A percentile compares a stretch with the other conserved stretches of the same genome.
Conservation (phyloP, 163 green algal species). For the Chlorella variabilis region DNA sequence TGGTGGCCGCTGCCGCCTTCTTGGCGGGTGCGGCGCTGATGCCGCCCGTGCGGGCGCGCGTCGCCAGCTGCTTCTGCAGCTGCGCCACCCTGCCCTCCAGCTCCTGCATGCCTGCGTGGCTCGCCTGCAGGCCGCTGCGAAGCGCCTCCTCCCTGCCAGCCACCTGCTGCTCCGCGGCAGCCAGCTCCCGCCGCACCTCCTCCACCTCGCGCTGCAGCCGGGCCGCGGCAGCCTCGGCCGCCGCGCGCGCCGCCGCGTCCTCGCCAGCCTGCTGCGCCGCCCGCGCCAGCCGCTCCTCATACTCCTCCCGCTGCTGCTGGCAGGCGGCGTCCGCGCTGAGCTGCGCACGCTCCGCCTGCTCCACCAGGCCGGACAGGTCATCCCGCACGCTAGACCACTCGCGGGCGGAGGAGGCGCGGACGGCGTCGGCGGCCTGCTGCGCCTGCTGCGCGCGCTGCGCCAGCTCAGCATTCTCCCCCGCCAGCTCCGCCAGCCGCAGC, state of each 20-base stretch:
- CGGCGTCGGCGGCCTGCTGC: neutral
- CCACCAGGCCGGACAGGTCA: slow-evolving; percentile 25
- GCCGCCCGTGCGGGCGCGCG: neutral
- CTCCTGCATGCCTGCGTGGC: neutral
- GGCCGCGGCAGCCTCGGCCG: neutral
- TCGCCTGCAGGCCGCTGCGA: slow-evolving; percentile 1
- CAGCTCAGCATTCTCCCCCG: slow-evolving; percentile 23
- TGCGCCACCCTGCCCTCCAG: slow-evolving; percentile 16
- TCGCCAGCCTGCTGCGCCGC: neutral
- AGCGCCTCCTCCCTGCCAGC: slow-evolving; percentile 4
- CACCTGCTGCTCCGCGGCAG: neutral
- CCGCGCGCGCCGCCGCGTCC: neutral
- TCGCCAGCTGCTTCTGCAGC: slow-evolving; percentile 32
- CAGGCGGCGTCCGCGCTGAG: slow-evolving; percentile 10
- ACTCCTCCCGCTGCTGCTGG: slow-evolving; percentile 14
- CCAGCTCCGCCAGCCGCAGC: neutral
- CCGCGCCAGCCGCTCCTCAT: neutral
- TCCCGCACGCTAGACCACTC: slow-evolving; percentile 29
- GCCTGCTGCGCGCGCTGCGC: neutral
- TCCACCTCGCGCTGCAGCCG: slow-evolving; percentile 7
- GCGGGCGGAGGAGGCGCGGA: neutral
- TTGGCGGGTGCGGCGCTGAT: slow-evolving; percentile 3
- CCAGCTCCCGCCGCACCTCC: neutral
- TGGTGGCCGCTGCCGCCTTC: slow-evolving; percentile 18
- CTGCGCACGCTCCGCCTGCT: slow-evolving; percentile 32